Base-by-base conservation (phyloP, 768 basidiomycete genomes). In the Mycena indigotica region DNA sequence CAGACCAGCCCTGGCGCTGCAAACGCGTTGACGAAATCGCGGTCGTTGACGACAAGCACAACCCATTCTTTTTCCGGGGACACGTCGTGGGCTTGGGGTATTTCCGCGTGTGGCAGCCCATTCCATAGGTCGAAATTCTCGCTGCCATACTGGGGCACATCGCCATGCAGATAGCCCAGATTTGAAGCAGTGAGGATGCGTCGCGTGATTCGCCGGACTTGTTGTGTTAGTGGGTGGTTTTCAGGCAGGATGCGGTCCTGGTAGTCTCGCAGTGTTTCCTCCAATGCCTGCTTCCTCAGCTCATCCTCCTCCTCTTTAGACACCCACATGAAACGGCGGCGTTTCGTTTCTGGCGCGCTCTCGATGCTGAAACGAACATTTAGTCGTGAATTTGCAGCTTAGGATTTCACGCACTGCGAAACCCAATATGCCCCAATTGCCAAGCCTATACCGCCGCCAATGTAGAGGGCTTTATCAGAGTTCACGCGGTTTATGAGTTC, bases 281-380 rank as follows among this genome's bases (percentile, higher is more conserved):
- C 62, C 62, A 73, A 69, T 38, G 62, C 48, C 2, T 70, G 39
- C 46, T 82, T 72, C 17, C 75, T 80, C 15, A 88, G 68, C 80
- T 84, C 46, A 16, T 56, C 55, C 23, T 63, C 62, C 40, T 54
- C 25, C 32, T 48, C 21, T 30, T 44, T 28, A 1, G 62, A 60
- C 1, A 63, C 49, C 1, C 40, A 88, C 84, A 98, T 96, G 69
- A 95, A 97, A 21, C 95, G 74, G 83, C 88, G 88, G 55, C 95
- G 75, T 0, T 93, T 93, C 0, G 93, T 95, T 68, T 95, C 88
- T 2, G 89, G 86, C 0, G 93, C 90, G 67, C 83, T 80, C 69
- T 98, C 95, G 25, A 95, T 95, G 60, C 30, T 28, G 30, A n/a
- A n/a, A 28, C 41, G 23, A 24, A 29, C 50, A 29, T n/a, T 35